phyloP scores from a whole-genome alignment of 225 moss, liverwort and hornwort genomes.

The Pleurozium schreberi region DNA sequence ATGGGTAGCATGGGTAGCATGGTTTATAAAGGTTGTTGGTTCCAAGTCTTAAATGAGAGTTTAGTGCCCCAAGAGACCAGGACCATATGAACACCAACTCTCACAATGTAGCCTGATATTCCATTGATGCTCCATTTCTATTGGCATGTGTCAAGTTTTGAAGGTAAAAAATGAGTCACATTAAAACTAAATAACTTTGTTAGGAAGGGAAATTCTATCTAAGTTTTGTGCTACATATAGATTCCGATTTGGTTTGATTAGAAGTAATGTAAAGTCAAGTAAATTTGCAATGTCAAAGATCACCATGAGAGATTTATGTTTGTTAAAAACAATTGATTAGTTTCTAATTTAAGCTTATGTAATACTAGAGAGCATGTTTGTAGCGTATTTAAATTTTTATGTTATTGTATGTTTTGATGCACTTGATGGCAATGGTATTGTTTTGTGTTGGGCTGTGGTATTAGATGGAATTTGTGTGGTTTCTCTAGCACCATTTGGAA shows the following conservation, averaged over 20 bases:
- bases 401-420: neutral
- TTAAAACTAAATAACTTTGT: neutral
- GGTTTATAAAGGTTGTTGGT: no score
- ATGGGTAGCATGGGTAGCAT: no score
- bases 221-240: neutral
- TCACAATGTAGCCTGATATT: rapidly evolving
- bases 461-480: neutral
- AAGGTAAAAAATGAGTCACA: neutral
- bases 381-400: neutral
- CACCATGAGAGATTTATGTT: neutral
- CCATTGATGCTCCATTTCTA: no score
- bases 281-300: neutral
- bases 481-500: rapidly evolving
- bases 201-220: neutral
- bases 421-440: neutral
- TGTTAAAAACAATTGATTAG: rapidly evolving
- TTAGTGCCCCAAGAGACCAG: rapidly evolving
- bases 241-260: neutral
- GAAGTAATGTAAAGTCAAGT: neutral
- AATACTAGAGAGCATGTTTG: neutral
- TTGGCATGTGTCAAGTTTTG: rapidly evolving
- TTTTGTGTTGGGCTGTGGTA: neutral
- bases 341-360: neutral
- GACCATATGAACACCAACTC: rapidly evolving
- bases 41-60: no score